A percentile compares a stretch with the other conserved stretches of the same genome.
phyloP scores from a whole-genome alignment of 768 basidiomycete species.

The Leccinum barrowsii region DNA sequence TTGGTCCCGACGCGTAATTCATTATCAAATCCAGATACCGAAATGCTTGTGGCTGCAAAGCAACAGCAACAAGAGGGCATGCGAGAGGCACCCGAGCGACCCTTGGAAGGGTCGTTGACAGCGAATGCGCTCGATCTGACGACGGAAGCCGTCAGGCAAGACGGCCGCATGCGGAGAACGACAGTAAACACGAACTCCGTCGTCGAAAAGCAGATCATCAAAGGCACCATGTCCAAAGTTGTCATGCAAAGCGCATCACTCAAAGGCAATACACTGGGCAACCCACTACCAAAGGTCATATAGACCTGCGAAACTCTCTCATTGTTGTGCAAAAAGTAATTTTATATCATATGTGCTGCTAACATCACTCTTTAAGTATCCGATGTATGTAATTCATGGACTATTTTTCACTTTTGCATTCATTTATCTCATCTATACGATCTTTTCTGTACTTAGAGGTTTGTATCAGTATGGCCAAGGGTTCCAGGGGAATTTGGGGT shows the following conservation, averaged over 20 bases:
- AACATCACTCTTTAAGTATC: constrained; percentile 8
- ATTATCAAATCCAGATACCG: constrained; percentile 17
- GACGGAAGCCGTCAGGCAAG: constrained; percentile 34
- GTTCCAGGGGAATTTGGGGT: constrained; percentile 1
- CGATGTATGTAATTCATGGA: constrained; percentile 10
- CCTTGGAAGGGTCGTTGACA: constrained; percentile 25
- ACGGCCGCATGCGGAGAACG: constrained; percentile 40
- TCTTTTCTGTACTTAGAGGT: constrained; percentile 17
- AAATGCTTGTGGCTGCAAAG: constrained; percentile 19
- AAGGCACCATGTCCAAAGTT: constrained; percentile 54
- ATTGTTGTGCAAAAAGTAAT: constrained; percentile 15
- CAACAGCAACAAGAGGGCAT: constrained; percentile 14
- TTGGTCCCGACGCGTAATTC: constrained; percentile 6
- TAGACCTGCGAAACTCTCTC: constrained; percentile 1
- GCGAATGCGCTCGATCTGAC: constrained; percentile 39
- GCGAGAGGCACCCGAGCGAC: constrained; percentile 24
- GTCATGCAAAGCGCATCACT: constrained; percentile 29
- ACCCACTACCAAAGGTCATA: constrained; percentile 12
- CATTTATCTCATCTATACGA: constrained; percentile 3
- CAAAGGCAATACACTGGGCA: constrained; percentile 9
- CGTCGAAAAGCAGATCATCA: constrained; percentile 51
- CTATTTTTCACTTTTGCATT: constrained; percentile 7
- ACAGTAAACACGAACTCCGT: constrained; percentile 36
- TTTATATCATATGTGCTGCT: constrained; percentile 6
- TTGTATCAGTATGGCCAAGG: constrained; percentile 9